Percentiles rank a stretch among this genome's conserved stretches.
Conservation (phyloP, 495 filamentous ascomycete genomes). For the Aeminium ludgeri region DNA sequence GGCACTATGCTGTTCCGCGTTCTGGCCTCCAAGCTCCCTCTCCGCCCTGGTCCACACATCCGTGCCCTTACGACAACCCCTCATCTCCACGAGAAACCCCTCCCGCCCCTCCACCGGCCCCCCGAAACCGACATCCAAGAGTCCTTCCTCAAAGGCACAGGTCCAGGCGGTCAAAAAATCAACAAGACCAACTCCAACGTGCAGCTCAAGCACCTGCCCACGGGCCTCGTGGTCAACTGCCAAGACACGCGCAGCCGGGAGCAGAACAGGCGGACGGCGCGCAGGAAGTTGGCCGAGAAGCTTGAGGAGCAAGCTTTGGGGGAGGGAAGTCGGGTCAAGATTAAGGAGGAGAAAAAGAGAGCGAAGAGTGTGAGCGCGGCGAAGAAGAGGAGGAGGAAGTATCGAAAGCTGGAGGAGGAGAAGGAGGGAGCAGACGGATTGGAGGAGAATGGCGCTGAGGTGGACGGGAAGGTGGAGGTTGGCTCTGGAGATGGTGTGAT, state of each 20-base stretch:
- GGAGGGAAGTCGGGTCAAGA: slow-evolving; percentile 36
- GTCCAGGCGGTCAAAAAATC: slow-evolving; percentile 94
- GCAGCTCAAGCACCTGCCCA: slow-evolving; percentile 77
- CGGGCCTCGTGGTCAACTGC: slow-evolving; percentile 77
- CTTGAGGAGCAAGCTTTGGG: slow-evolving; percentile 55
- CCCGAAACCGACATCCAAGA: slow-evolving; percentile 65
- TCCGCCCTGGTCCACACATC: too few relatives aligned
- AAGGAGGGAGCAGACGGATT: slow-evolving; percentile 19
- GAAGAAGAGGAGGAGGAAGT: slow-evolving; percentile 54
- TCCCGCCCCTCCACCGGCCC: slow-evolving; percentile 62
- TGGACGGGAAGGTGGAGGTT: slow-evolving; percentile 29
- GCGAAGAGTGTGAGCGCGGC: slow-evolving; percentile 48
- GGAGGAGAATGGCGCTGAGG: slow-evolving; percentile 27
- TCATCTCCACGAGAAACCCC: slow-evolving; percentile 29
- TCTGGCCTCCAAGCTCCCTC: too few relatives aligned
- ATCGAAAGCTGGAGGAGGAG: slow-evolving; percentile 33
- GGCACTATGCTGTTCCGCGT: too few relatives aligned
- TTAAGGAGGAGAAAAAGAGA: slow-evolving; percentile 36
- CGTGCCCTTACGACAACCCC: not conserved
- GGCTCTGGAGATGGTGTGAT: not conserved
- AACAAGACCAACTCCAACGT: slow-evolving; percentile 97
- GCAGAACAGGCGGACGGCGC: slow-evolving; percentile 81
- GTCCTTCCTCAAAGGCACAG: slow-evolving; percentile 76
- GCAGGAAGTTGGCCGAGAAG: slow-evolving; percentile 55
- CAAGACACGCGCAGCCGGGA: slow-evolving; percentile 75